Evolutionary conservation across 2,329 filamentous ascomycete genomes (phyloP), one percentile per base, ranked within the genome.

Genomic region (Rhynchosporium graminicola): DNA sequence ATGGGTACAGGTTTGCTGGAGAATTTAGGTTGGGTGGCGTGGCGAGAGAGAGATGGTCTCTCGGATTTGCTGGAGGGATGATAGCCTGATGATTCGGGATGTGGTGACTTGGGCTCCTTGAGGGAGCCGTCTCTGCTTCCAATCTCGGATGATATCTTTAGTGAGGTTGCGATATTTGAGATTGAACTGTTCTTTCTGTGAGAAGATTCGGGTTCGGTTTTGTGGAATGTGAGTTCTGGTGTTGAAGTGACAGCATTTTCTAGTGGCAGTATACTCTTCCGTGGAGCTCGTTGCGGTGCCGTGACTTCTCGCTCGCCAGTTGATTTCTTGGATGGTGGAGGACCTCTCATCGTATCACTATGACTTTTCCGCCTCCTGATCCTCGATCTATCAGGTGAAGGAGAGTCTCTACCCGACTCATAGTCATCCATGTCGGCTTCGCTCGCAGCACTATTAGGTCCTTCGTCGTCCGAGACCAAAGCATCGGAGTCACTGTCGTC

Each of bases 1-100:
- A 89, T 85, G 0, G 90, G 91, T 0, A 91, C 85, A 0, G 90
- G 86, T 5, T 85, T 86, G 57, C 88, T 92, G 0, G 87, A 88
- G 73, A 94, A 94, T 43, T 85, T 84, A 50, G 83, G 80, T 20
- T 80, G 77, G 1, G 85, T 87, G 28, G 82, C 78, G 59, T 85
- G 80, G 4, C 82, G 77, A 1, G 83, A 82, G 8, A 83, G 74
- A 13, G 76, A 75, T 6, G 83, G 84, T 36, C 80, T 78, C 55
- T 70, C 57, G 66, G 70, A 51, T 46, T 74, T 71, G 50, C 51
- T 74, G 71, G 51, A 68, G 70, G 71, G 10, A 72, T 75, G 29
- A 26, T 46, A 13, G 33, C 26, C 48, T 12, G 60, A 51, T 3
- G 63, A 20, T 6, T 56, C 45, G 13, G 36, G 51, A 29, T 56